Evolutionary conservation across 1,284 basidiomycete species (phyloP).

Genomic region (Moniliophthora roreri): DNA sequence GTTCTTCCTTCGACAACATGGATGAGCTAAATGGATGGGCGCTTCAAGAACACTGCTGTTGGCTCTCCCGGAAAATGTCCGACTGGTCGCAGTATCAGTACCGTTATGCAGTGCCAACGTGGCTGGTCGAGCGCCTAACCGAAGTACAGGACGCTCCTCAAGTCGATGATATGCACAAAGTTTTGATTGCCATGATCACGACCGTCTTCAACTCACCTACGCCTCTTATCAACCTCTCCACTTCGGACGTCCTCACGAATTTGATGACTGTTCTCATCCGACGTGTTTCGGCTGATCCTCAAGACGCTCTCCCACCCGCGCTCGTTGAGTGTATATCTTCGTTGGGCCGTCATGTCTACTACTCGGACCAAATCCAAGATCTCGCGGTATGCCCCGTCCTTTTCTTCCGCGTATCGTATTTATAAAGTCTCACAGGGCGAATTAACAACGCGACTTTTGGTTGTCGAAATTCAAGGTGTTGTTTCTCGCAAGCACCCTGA

Average conservation of each 20-base stretch:
- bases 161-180: slow-evolving; percentile 58
- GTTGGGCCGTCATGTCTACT: slow-evolving; percentile 89
- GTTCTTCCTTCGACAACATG: slow-evolving; percentile 68
- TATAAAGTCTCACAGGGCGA: slow-evolving; percentile 51
- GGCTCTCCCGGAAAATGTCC: slow-evolving; percentile 76
- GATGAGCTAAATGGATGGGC: slow-evolving; percentile 69
- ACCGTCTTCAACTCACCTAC: slow-evolving; percentile 80
- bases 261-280: slow-evolving; percentile 77
- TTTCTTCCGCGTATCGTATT: background rate
- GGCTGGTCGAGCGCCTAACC: slow-evolving; percentile 80
- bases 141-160: slow-evolving; percentile 62
- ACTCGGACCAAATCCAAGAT: slow-evolving; percentile 95
- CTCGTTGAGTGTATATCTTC: slow-evolving; percentile 84
- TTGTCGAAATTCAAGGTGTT: slow-evolving; percentile 66
- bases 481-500: slow-evolving; percentile 43
- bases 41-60: slow-evolving; percentile 75
- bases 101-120: slow-evolving; percentile 85
- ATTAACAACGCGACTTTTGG: slow-evolving; percentile 74
- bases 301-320: slow-evolving; percentile 70
- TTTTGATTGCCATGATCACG: slow-evolving; percentile 84
- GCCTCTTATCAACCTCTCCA: slow-evolving; percentile 87
- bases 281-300: slow-evolving; percentile 59
- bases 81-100: slow-evolving; percentile 93
- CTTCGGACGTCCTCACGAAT: slow-evolving; percentile 84
- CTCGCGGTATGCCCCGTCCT: slow-evolving; percentile 60